These are phyloP conservation scores for Melanogaster broomeanus DNA, from an alignment of 768 basidiomycete species.

Conservation along the genomic window DNA sequence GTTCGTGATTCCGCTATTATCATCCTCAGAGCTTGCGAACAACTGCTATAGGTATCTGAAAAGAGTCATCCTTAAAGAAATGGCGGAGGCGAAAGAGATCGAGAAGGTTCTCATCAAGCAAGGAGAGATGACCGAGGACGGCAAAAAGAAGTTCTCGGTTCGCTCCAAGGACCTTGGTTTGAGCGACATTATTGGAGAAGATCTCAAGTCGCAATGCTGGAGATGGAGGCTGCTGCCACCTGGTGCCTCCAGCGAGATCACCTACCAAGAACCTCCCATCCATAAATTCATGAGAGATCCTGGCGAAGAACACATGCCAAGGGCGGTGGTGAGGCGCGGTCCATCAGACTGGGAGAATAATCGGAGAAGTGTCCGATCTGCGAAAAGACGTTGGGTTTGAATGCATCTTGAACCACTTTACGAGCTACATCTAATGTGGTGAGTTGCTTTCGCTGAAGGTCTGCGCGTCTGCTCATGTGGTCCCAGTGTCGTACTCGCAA, in stretches of 20 bases:
- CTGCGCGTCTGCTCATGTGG: no score
- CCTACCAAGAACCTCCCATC: constrained; percentile 3
- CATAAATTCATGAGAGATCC: neutral
- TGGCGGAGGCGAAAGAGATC: constrained; percentile 14
- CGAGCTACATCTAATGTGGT: no score
- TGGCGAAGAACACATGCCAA: neutral
- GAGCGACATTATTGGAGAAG: neutral
- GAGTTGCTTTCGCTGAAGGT: no score
- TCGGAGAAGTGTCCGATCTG: no score
- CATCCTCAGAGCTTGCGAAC: neutral
- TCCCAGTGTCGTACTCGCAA: no score
- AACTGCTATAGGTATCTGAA: constrained; percentile 21
- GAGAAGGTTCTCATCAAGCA: constrained; percentile 18
- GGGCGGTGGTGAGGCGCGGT: neutral
- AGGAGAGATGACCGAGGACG: constrained; percentile 8
- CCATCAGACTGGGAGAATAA: no score
- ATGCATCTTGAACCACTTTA: no score
- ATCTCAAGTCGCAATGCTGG: neutral
- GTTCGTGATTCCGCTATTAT: neutral
- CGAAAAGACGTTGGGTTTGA: no score
- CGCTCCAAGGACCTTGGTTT: constrained; percentile 1
- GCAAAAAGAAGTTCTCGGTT: neutral
- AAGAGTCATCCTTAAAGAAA: constrained; percentile 20
- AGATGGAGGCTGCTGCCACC: constrained; percentile 7
- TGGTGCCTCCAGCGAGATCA: neutral